Conservation (phyloP, 1,139 yeast genomes). For the Geotrichum candidum region DNA sequence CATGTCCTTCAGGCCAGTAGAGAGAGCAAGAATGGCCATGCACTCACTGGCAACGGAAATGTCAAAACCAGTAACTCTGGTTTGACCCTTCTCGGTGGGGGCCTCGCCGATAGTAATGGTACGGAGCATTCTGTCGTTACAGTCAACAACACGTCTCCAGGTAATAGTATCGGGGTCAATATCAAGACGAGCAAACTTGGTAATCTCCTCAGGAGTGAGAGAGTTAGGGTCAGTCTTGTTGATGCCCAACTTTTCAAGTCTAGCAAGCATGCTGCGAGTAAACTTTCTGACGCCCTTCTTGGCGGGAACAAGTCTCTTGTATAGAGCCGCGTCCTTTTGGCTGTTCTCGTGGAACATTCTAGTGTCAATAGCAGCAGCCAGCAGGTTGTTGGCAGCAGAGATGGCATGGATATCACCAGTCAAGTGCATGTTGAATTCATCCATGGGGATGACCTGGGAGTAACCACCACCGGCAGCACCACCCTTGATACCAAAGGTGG, state of each 20-base stretch:
- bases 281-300: slow-evolving; percentile 79
- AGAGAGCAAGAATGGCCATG: slow-evolving; percentile 94
- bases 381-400: slow-evolving; percentile 87
- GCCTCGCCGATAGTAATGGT: slow-evolving; percentile 91
- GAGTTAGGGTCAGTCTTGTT: slow-evolving; percentile 76
- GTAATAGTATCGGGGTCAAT: slow-evolving; percentile 92
- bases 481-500: slow-evolving; percentile 97
- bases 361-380: slow-evolving; percentile 97
- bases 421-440: slow-evolving; percentile 95
- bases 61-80: slow-evolving; percentile 89
- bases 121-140: slow-evolving; percentile 88
- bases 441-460: slow-evolving; percentile 98
- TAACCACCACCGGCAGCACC: slow-evolving; percentile 99
- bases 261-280: slow-evolving; percentile 68
- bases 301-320: slow-evolving; percentile 83
- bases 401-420: slow-evolving; percentile 99
- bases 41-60: slow-evolving; percentile 96
- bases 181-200: slow-evolving; percentile 75
- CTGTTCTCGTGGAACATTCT: slow-evolving; percentile 95
- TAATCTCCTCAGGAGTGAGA: slow-evolving; percentile 72
- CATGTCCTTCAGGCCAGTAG: slow-evolving; percentile 78
- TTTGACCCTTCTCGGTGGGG: slow-evolving; percentile 86
- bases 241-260: slow-evolving; percentile 78
- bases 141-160: slow-evolving; percentile 95
- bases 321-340: slow-evolving; percentile 81